phyloP scores from a whole-genome alignment of 129 eudicot genomes.

The Flaveria trinervia region DNA sequence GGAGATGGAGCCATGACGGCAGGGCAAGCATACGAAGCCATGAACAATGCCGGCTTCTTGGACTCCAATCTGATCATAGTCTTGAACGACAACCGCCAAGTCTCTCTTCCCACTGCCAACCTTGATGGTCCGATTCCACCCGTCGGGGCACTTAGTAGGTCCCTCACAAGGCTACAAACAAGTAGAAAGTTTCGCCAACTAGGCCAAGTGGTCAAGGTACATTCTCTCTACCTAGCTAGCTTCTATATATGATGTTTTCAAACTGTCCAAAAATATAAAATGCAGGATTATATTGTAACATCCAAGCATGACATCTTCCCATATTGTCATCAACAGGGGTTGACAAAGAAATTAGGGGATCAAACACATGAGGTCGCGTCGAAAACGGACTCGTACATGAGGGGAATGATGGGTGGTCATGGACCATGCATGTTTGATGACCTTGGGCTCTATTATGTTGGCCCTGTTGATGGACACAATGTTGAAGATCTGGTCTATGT shows the following conservation, averaged over 20 bases:
- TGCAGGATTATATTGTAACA: background rate
- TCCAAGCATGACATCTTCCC: background rate
- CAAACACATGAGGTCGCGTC: conserved; percentile 50
- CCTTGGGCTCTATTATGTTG: conserved; percentile 62
- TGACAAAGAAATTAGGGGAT: conserved; percentile 50
- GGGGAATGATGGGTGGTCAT: conserved; percentile 32
- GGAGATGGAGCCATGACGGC: conserved; percentile 18
- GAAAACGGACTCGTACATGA: conserved; percentile 41
- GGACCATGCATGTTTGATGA: conserved; percentile 54
- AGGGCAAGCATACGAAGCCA: conserved; percentile 13
- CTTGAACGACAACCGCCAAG: conserved; percentile 53
- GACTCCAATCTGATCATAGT: conserved; percentile 48
- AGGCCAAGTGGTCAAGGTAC: conserved; percentile 45
- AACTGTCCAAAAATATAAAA: no score
- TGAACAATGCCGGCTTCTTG: conserved; percentile 18
- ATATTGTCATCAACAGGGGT: conserved; percentile 31
- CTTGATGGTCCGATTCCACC: conserved; percentile 54
- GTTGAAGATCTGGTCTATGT: conserved; percentile 54
- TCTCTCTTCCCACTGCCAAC: conserved; percentile 56
- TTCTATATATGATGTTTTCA: background rate
- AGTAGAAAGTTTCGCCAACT: conserved; percentile 35
- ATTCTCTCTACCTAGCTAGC: background rate
- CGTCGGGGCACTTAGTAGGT: conserved; percentile 49
- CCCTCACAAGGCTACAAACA: conserved; percentile 42
- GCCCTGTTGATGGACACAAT: conserved; percentile 73